Conservation (phyloP, 768 basidiomycete species). For the Mrakia frigida region DNA sequence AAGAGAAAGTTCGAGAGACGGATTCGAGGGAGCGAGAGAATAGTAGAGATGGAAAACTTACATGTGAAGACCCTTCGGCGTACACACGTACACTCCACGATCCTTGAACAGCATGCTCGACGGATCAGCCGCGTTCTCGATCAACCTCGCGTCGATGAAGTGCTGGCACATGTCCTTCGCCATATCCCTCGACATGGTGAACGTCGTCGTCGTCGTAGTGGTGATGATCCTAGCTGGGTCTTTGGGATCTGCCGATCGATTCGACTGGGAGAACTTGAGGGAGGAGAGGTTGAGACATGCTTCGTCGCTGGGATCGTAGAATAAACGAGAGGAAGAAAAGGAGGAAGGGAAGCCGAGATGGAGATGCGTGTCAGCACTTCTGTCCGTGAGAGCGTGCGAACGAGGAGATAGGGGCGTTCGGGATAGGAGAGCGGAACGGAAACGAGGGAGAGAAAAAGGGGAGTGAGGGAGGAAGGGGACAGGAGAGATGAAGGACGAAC, state of each 20-base stretch:
- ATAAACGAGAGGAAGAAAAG: not conserved
- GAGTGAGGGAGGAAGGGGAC: not conserved
- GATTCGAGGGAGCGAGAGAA: not conserved
- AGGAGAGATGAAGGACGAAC: slow-evolving; percentile 51
- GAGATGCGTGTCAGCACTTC: not conserved
- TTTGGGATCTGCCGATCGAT: slow-evolving; percentile 95
- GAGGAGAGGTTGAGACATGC: slow-evolving; percentile 87
- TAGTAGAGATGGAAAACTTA: not conserved
- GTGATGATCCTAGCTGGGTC: slow-evolving; percentile 97
- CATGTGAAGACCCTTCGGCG: slow-evolving; percentile 96
- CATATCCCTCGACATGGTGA: slow-evolving; percentile 99
- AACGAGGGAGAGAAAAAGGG: slow-evolving; percentile 6
- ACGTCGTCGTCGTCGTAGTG: slow-evolving; percentile 98
- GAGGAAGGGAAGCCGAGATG: not conserved
- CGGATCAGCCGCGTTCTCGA: slow-evolving; percentile 92
- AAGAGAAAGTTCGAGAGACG: not conserved
- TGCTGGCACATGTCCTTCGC: slow-evolving; percentile 99
- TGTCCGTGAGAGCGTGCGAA: not conserved
- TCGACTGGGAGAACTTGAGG: slow-evolving; percentile 98
- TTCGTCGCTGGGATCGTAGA: slow-evolving; percentile 63
- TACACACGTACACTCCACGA: slow-evolving; percentile 89
- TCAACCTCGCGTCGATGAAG: slow-evolving; percentile 97
- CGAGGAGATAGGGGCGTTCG: not conserved
- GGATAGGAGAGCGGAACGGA: not conserved
- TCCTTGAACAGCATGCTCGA: slow-evolving; percentile 90